A percentile compares a stretch with the other conserved stretches of the same genome.
phyloP scores from a whole-genome alignment of 1,139 yeast species.

The Magnusiomyces tetraspermus region DNA sequence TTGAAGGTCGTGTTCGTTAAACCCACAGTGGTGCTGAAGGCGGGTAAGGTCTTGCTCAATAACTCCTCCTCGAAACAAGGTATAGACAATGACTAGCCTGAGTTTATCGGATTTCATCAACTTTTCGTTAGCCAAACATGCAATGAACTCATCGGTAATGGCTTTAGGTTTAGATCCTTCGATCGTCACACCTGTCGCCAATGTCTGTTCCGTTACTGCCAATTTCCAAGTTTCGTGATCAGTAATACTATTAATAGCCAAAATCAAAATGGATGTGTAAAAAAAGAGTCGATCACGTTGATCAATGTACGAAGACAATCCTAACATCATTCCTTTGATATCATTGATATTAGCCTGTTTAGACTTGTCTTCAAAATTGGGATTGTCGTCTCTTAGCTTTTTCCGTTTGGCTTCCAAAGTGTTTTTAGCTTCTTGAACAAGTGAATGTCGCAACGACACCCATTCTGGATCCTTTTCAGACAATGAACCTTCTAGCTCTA shows the following conservation, averaged over 20 bases:
- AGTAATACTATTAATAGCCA: slow-evolving; percentile 33
- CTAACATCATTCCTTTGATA: slow-evolving; percentile 36
- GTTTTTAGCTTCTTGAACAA: slow-evolving; percentile 69
- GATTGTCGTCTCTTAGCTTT: slow-evolving; percentile 64
- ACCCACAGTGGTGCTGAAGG: slow-evolving; percentile 58
- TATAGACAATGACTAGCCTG: slow-evolving; percentile 68
- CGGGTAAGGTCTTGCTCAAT: slow-evolving; percentile 65
- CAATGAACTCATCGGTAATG: slow-evolving; percentile 58
- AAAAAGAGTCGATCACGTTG: slow-evolving; percentile 33
- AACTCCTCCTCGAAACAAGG: slow-evolving; percentile 77
- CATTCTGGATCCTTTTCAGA: slow-evolving; percentile 68
- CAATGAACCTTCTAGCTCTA: slow-evolving; percentile 39
- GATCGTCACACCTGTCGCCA: slow-evolving; percentile 64
- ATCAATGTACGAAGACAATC: slow-evolving; percentile 35
- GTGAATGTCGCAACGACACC: slow-evolving; percentile 63
- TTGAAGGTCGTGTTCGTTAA: slow-evolving; percentile 48
- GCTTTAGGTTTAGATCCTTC: slow-evolving; percentile 56
- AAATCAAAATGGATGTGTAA: slow-evolving; percentile 35
- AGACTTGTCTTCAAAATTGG: slow-evolving; percentile 35
- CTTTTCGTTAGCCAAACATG: slow-evolving; percentile 42
- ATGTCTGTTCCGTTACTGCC: slow-evolving; percentile 45
- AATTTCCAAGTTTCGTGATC: slow-evolving; percentile 26
- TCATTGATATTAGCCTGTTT: slow-evolving; percentile 31
- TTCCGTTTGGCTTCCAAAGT: slow-evolving; percentile 50
- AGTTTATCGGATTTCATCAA: slow-evolving; percentile 56